Evolutionary conservation across 2,329 filamentous ascomycete genomes (phyloP).

Genomic region (Arthroderma sp.): DNA sequence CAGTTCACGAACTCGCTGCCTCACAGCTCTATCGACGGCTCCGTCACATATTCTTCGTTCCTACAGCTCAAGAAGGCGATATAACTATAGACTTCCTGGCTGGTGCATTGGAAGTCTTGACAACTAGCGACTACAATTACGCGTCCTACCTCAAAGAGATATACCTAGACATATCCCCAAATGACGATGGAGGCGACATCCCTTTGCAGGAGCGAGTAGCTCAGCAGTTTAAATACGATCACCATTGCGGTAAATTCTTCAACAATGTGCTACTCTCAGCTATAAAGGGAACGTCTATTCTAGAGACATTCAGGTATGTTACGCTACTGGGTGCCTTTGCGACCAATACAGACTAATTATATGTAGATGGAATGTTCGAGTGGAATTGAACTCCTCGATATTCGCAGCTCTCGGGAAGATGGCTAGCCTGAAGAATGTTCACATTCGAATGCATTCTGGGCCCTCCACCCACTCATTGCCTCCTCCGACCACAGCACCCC

Average conservation of each 20-base stretch:
- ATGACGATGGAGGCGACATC: conserved; percentile 34
- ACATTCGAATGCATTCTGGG: conserved; percentile 47
- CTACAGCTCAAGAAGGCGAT: conserved; percentile 35
- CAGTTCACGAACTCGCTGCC: conserved; percentile 46
- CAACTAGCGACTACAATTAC: conserved; percentile 52
- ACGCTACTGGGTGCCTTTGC: neutral
- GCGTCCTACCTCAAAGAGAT: conserved; percentile 44
- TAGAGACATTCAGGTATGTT: conserved; percentile 45
- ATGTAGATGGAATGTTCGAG: conserved; percentile 48
- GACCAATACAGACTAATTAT: neutral
- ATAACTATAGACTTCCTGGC: conserved; percentile 45
- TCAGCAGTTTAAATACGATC: conserved; percentile 40
- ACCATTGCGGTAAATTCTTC: conserved; percentile 50
- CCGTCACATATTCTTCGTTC: conserved; percentile 39
- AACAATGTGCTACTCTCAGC: conserved; percentile 47
- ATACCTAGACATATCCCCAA: conserved; percentile 42
- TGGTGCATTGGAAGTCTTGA: conserved; percentile 47
- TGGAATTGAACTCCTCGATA: conserved; percentile 47
- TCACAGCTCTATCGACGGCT: conserved; percentile 47
- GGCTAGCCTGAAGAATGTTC: conserved; percentile 38
- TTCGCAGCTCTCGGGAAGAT: conserved; percentile 46
- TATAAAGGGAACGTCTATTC: conserved; percentile 40
- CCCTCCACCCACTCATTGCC: conserved; percentile 41
- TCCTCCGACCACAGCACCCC: conserved; percentile 30
- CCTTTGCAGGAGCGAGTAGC: conserved; percentile 33